A percentile compares a stretch with the other conserved stretches of the same genome.
phyloP scores from a whole-genome alignment of 768 basidiomycete species.

The Chlorophyllum brunneum region DNA sequence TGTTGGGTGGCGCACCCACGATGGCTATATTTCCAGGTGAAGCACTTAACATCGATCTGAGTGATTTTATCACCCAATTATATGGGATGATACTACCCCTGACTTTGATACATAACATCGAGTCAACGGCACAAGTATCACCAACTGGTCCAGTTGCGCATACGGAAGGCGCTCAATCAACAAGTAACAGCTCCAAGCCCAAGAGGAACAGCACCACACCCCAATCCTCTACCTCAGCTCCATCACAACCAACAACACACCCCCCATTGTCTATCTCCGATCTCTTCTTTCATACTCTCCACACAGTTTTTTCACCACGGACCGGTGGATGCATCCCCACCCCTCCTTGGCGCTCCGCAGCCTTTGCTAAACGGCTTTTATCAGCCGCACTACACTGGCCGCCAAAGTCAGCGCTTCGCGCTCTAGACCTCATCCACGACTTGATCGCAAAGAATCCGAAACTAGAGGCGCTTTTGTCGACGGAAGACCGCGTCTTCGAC shows the following conservation, averaged over 20 bases:
- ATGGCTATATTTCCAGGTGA: slow-evolving; percentile 58
- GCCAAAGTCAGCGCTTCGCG: slow-evolving; percentile 54
- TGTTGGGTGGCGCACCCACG: too few relatives aligned
- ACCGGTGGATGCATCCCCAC: slow-evolving; percentile 43
- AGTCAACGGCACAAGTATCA: slow-evolving; percentile 29
- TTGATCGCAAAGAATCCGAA: slow-evolving; percentile 75
- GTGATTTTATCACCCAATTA: slow-evolving; percentile 80
- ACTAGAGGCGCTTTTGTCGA: slow-evolving; percentile 80
- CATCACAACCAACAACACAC: slow-evolving; percentile 14
- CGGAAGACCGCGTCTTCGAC: slow-evolving; percentile 80
- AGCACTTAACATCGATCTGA: slow-evolving; percentile 94
- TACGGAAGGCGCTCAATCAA: slow-evolving; percentile 1
- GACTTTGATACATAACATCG: slow-evolving; percentile 62
- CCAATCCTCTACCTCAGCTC: slow-evolving; percentile 4
- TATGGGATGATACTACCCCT: slow-evolving; percentile 81
- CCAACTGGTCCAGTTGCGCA: neutral
- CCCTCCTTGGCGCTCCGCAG: slow-evolving; percentile 76
- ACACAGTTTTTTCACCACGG: slow-evolving; percentile 77
- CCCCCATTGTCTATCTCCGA: slow-evolving; percentile 43
- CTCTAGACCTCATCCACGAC: slow-evolving; percentile 68
- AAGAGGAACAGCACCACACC: slow-evolving; percentile 9
- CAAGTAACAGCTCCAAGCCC: slow-evolving; percentile 25
- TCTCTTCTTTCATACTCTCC: slow-evolving; percentile 83
- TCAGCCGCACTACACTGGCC: slow-evolving; percentile 81
- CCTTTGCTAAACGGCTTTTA: slow-evolving; percentile 92